These are phyloP conservation scores for Penicillium pancosmium DNA, from an alignment of 495 filamentous ascomycete species.

Conservation along the genomic window DNA sequence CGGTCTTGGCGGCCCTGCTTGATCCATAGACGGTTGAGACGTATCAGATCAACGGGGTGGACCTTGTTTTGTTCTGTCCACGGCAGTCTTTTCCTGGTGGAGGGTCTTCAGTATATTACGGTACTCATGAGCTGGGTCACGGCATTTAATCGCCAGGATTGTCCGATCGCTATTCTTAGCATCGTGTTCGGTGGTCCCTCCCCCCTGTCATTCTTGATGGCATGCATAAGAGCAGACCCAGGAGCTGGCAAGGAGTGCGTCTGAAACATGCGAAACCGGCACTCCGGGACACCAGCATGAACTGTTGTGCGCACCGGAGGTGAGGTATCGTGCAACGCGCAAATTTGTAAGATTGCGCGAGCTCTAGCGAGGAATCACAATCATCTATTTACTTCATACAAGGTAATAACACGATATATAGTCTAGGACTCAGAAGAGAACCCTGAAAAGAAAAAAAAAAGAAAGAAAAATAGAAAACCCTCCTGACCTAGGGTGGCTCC, in stretches of 20 bases:
- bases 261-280: slow-evolving; percentile 5
- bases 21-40: neutral
- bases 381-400: too few relatives aligned
- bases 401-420: neutral
- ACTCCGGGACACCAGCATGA: slow-evolving; percentile 2
- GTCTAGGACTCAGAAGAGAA: neutral
- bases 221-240: slow-evolving; percentile 15
- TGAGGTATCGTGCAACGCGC: neutral
- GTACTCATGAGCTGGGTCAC: neutral
- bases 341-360: neutral
- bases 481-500: neutral
- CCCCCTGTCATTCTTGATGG: slow-evolving; percentile 6
- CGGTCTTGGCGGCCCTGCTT: slow-evolving; percentile 12
- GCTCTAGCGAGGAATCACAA: neutral
- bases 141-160: slow-evolving; percentile 9
- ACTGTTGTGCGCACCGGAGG: neutral
- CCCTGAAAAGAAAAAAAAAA: neutral
- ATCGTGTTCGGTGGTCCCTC: neutral
- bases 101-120: neutral
- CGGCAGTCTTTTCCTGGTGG: neutral
- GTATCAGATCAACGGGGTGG: slow-evolving; percentile 7
- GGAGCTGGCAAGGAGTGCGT: neutral
- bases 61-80: neutral
- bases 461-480: neutral
- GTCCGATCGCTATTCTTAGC: slow-evolving; percentile 23